A percentile compares a stretch with the other conserved stretches of the same genome.
These are phyloP conservation scores for Eimeria praecox DNA, from an alignment of 169 alveolate species.

Conservation along the genomic window DNA sequence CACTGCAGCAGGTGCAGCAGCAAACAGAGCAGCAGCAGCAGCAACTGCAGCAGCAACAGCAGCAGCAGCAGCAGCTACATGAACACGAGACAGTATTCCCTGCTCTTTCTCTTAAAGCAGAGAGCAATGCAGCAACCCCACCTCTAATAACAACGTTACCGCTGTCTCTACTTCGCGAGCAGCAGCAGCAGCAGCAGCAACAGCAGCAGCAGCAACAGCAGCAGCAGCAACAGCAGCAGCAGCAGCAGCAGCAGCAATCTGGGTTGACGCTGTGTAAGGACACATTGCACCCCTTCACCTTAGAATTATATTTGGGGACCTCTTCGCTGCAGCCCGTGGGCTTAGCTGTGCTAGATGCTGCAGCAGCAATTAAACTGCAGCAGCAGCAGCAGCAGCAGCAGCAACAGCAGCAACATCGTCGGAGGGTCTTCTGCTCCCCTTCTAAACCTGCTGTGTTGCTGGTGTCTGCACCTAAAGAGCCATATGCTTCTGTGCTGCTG, in stretches of 20 bases:
- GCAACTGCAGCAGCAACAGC: slow-evolving; percentile 7
- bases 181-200: slow-evolving; percentile 51
- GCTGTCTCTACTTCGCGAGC: slow-evolving; percentile 25
- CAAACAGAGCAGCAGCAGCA: neutral
- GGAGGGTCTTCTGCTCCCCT: neutral
- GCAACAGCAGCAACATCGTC: neutral
- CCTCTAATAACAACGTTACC: neutral
- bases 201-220: slow-evolving; percentile 48
- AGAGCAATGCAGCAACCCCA: neutral
- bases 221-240: neutral
- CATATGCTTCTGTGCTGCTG: neutral
- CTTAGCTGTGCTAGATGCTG: neutral
- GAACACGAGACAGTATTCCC: neutral
- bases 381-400: slow-evolving; percentile 50
- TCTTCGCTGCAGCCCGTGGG: slow-evolving; percentile 16
- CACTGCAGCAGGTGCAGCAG: slow-evolving; percentile 32
- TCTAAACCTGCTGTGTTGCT: slow-evolving; percentile 38
- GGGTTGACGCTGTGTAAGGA: neutral
- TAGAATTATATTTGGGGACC: neutral
- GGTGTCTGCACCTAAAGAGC: neutral
- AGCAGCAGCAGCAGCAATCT: neutral
- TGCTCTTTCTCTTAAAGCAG: slow-evolving; percentile 24
- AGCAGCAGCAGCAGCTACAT: neutral
- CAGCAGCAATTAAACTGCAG: neutral
- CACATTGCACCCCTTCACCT: neutral